A percentile compares a stretch with the other conserved stretches of the same genome.
Conservation (phyloP, 306 rosid species). For the Rubus parviflorus region DNA sequence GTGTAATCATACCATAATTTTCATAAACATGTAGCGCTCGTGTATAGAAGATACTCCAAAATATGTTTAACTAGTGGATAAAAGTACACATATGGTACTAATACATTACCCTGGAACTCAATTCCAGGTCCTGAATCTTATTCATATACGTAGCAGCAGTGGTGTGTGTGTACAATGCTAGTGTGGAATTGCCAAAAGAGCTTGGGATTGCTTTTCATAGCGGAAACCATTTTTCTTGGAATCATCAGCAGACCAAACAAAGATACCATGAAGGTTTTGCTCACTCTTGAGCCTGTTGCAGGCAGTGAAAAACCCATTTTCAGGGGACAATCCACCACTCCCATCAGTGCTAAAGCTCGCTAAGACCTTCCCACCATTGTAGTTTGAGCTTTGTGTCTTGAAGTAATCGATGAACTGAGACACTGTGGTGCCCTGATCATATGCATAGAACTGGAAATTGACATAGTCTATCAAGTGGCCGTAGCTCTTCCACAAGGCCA, state of each 20-base stretch:
- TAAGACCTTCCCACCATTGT: slow-evolving; percentile 62
- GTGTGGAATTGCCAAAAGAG: slow-evolving; percentile 49
- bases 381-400: slow-evolving; percentile 56
- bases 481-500: slow-evolving; percentile 66
- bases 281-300: slow-evolving; percentile 49
- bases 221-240: slow-evolving; percentile 56
- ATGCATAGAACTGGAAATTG: slow-evolving; percentile 83
- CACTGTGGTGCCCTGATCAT: slow-evolving; percentile 59
- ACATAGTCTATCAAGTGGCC: slow-evolving; percentile 70
- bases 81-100: neutral
- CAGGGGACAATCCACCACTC: slow-evolving; percentile 57
- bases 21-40: neutral
- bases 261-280: slow-evolving; percentile 61
- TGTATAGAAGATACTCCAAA: neutral
- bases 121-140: neutral
- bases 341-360: slow-evolving; percentile 66
- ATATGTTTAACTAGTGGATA: neutral
- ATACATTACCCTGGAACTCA: neutral
- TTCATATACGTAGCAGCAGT: neutral
- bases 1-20: neutral
- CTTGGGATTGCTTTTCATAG: slow-evolving; percentile 68
- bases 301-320: slow-evolving; percentile 60
- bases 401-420: slow-evolving; percentile 53
- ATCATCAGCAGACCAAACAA: slow-evolving; percentile 88
- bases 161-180: slow-evolving; percentile 9